Conservation (phyloP, 768 basidiomycete genomes). For the Tulasnella sp. region DNA sequence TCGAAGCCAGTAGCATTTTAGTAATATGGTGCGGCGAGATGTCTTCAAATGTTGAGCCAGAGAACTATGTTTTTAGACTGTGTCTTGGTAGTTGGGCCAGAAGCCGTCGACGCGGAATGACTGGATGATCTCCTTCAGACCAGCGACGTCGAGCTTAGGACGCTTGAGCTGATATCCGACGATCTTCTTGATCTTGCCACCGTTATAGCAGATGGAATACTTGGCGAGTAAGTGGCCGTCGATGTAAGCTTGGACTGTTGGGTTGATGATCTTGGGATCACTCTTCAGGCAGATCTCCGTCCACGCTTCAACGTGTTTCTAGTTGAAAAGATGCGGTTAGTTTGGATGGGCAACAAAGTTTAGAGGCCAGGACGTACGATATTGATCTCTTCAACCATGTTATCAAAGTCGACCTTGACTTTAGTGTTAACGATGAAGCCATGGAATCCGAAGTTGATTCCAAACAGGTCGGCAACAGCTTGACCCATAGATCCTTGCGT, state of each 20-base stretch:
- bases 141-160: slow-evolving; percentile 60
- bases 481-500: slow-evolving; percentile 65
- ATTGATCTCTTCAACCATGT: slow-evolving; percentile 54
- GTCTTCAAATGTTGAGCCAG: neutral
- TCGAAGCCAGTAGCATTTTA: neutral
- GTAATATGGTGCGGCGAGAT: neutral
- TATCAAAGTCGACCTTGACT: slow-evolving; percentile 46
- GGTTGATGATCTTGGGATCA: slow-evolving; percentile 65
- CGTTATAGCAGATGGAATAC: slow-evolving; percentile 63
- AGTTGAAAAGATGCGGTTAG: slow-evolving; percentile 57
- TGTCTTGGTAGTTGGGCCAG: slow-evolving; percentile 40
- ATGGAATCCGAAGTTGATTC: slow-evolving; percentile 78
- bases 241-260: slow-evolving; percentile 75
- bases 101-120: slow-evolving; percentile 73
- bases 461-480: slow-evolving; percentile 65
- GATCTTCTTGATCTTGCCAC: slow-evolving; percentile 69
- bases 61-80: neutral
- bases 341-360: slow-evolving; percentile 34
- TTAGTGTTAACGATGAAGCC: slow-evolving; percentile 62
- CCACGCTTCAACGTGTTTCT: slow-evolving; percentile 78
- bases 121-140: slow-evolving; percentile 66
- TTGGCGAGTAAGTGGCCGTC: slow-evolving; percentile 68
- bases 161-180: slow-evolving; percentile 62
- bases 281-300: slow-evolving; percentile 72
- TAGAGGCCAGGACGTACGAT: slow-evolving; percentile 39